phyloP scores from a whole-genome alignment of 306 rosid genomes.

The Ammopiptanthus mongolicus region DNA sequence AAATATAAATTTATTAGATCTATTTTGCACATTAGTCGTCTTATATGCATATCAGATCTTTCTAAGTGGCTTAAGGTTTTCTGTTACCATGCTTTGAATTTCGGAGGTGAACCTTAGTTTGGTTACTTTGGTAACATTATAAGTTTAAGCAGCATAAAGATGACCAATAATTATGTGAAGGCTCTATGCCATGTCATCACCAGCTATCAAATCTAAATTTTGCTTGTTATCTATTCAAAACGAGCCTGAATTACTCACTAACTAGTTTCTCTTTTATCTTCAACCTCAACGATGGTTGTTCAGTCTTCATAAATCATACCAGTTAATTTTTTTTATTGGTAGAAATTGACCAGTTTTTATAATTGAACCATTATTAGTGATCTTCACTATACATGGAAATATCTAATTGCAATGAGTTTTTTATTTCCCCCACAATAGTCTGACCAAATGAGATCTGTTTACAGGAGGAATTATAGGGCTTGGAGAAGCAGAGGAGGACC shows the following conservation, averaged over 20 bases:
- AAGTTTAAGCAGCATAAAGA: background rate
- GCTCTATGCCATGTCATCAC: background rate
- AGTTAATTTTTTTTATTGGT: background rate
- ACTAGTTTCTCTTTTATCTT: background rate
- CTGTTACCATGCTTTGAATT: background rate
- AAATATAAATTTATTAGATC: background rate
- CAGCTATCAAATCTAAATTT: background rate
- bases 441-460: slow-evolving; percentile 20
- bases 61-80: background rate
- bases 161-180: background rate
- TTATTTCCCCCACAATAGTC: background rate
- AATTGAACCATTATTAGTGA: background rate
- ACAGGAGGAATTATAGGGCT: slow-evolving; percentile 98
- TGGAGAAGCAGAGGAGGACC: slow-evolving; percentile 94
- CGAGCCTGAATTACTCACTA: background rate
- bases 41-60: background rate
- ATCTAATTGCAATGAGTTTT: background rate
- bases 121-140: background rate
- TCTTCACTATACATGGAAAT: background rate
- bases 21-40: background rate
- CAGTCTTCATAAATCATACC: background rate
- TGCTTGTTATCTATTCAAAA: background rate
- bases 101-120: background rate
- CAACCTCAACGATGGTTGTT: background rate
- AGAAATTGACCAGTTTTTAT: background rate